Conservation (phyloP, 225 moss, liverwort and hornwort species). For the Thuidium tamariscinum region DNA sequence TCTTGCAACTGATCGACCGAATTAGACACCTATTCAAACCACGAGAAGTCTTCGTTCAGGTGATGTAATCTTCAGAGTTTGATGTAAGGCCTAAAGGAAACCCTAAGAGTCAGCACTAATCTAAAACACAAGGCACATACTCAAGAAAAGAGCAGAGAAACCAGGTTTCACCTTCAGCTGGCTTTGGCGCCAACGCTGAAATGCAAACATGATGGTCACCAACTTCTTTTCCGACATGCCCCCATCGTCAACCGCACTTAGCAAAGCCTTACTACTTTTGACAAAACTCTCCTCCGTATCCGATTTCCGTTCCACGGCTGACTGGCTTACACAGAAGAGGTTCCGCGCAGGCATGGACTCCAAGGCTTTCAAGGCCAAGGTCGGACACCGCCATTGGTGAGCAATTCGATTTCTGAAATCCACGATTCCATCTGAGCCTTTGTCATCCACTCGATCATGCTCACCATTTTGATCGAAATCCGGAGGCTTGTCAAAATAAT, state of each 20-base stretch:
- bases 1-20: not conserved
- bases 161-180: slow-evolving; percentile 63
- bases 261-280: not conserved
- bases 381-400: slow-evolving; percentile 14
- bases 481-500: not conserved
- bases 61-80: not conserved
- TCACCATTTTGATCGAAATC: not conserved
- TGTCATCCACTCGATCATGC: not conserved
- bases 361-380: slow-evolving; percentile 15
- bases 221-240: slow-evolving; percentile 21
- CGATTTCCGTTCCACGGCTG: not conserved
- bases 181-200: slow-evolving; percentile 81
- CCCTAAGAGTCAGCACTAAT: not conserved
- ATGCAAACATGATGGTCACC: slow-evolving; percentile 68
- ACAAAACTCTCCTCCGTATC: not conserved
- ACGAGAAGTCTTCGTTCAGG: not conserved
- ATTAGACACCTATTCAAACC: not conserved
- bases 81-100: not conserved
- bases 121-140: not conserved
- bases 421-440: not conserved
- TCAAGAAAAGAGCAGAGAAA: not conserved
- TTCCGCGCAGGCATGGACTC: slow-evolving; percentile 19
- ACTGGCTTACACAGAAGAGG: not conserved
- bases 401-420: not conserved
- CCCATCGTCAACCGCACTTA: slow-evolving; percentile 10